Conservation (phyloP, 192 early-diverging fungal species). For the Paraglomus brasilianum region DNA sequence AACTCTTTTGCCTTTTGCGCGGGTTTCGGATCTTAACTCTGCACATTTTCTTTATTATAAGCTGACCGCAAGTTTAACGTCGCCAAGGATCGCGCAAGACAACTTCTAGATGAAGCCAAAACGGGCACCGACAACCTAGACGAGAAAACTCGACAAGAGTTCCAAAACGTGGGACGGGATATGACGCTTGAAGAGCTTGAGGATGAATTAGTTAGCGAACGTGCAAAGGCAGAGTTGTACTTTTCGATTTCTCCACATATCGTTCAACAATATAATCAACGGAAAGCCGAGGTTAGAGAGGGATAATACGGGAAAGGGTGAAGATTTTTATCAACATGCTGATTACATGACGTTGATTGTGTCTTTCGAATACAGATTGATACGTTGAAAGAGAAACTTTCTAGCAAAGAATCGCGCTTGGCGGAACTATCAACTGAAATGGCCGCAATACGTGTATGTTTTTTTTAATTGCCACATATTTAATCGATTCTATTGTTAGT, state of each 20-base stretch:
- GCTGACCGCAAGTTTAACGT: conserved; percentile 42
- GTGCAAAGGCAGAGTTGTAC: conserved; percentile 55
- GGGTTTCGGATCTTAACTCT: background rate
- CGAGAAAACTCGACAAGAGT: conserved; percentile 53
- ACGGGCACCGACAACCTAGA: conserved; percentile 48
- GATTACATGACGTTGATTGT: conserved; percentile 7
- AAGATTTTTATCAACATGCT: background rate
- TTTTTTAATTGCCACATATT: background rate
- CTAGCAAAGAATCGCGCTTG: conserved; percentile 44
- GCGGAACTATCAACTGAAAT: conserved; percentile 40
- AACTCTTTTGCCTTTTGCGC: background rate
- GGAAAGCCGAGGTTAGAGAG: conserved; percentile 49
- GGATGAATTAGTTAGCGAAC: conserved; percentile 53
- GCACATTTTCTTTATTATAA: conserved; percentile 17
- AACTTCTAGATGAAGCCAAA: conserved; percentile 53
- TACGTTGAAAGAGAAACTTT: conserved; percentile 36
- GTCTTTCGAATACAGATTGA: conserved; percentile 39
- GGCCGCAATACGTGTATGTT: conserved; percentile 32
- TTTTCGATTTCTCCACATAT: conserved; percentile 54
- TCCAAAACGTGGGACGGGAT: conserved; percentile 47
- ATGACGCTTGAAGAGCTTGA: conserved; percentile 64
- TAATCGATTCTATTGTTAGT: background rate
- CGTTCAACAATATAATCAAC: conserved; percentile 67
- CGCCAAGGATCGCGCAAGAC: conserved; percentile 46
- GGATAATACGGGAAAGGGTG: background rate